These are phyloP conservation scores for Bolboschoenus planiculmis DNA, from an alignment of 176 grass and related monocot genomes.

Conservation along the genomic window DNA sequence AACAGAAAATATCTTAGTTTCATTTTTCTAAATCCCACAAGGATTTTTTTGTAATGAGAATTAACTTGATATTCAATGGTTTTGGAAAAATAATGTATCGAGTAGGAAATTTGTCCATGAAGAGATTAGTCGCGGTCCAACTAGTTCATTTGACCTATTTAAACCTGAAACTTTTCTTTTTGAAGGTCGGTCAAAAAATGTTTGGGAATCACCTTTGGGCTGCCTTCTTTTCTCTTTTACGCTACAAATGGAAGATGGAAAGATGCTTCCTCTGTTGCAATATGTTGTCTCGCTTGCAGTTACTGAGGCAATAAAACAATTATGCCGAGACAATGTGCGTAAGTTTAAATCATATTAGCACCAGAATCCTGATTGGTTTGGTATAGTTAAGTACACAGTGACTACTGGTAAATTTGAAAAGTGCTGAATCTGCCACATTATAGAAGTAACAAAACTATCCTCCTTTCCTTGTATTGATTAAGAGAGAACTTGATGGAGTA, in stretches of 20 bases:
- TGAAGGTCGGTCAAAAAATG: constrained; percentile 68
- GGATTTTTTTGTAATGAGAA: background rate
- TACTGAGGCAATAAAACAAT: constrained; percentile 64
- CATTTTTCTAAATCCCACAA: background rate
- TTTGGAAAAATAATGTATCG: background rate
- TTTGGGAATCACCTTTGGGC: constrained; percentile 85
- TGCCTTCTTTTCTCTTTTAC: constrained; percentile 96
- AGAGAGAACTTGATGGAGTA: background rate
- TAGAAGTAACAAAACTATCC: background rate
- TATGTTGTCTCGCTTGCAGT: constrained; percentile 87
- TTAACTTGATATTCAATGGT: background rate
- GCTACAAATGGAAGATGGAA: constrained; percentile 64
- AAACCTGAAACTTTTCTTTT: background rate
- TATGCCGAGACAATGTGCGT: constrained; percentile 56
- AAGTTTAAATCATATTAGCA: background rate
- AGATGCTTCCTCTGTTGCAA: constrained; percentile 77
- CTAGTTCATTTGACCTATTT: background rate
- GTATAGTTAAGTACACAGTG: background rate
- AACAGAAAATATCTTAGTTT: background rate
- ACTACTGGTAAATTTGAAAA: background rate
- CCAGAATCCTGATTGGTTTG: background rate
- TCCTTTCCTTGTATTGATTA: background rate
- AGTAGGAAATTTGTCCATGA: background rate
- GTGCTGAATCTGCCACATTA: background rate
- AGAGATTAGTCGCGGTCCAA: background rate